Conservation (phyloP, 2,329 filamentous ascomycete species). For the Ophiostoma australiae region DNA sequence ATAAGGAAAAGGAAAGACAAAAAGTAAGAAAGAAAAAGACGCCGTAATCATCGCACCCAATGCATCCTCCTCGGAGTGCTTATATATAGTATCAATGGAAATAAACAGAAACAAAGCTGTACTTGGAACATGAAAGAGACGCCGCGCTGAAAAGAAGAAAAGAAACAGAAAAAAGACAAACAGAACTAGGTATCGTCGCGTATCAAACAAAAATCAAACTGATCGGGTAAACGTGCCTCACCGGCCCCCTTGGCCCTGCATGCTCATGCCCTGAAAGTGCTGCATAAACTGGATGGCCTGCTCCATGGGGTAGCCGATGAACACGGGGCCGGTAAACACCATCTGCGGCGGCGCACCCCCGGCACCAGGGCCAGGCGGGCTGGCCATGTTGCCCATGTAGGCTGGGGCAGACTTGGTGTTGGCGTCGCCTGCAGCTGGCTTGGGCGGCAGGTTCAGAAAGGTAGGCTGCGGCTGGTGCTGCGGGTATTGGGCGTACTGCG, state of each 20-base stretch:
- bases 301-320: conserved; percentile 83
- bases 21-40: not conserved
- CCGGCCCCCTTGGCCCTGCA: conserved; percentile 16
- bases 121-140: not conserved
- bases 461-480: conserved; percentile 40
- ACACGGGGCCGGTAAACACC: conserved; percentile 88
- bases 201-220: conserved; percentile 20
- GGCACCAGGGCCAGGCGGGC: not conserved
- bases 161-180: not conserved
- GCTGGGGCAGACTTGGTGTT: not conserved
- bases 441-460: conserved; percentile 43
- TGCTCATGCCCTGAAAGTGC: conserved; percentile 41
- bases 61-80: not conserved
- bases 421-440: not conserved
- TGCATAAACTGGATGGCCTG: conserved; percentile 74
- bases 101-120: not conserved
- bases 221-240: not conserved
- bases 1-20: not conserved
- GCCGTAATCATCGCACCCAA: not conserved
- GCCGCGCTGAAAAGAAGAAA: not conserved
- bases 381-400: conserved; percentile 29
- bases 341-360: conserved; percentile 57
- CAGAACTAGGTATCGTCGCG: conserved; percentile 20
- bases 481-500: conserved; percentile 10
- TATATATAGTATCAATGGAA: not conserved